Conservation (phyloP, 2,329 filamentous ascomycete genomes). For the Acephala macrosclerotiorum region DNA sequence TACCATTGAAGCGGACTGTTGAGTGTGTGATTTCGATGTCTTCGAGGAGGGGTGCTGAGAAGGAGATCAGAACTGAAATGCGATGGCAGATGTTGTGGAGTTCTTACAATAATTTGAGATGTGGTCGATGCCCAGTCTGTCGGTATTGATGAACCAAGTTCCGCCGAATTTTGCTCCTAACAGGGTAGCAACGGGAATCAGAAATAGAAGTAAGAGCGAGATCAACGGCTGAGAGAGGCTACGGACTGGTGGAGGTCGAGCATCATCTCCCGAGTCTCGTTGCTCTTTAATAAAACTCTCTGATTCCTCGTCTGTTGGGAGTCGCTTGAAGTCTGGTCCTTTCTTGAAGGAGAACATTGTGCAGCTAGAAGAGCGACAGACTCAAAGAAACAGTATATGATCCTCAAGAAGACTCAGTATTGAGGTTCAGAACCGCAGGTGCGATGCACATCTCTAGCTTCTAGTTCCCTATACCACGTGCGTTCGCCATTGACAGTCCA, state of each 20-base stretch:
- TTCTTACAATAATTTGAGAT: slow-evolving; percentile 29
- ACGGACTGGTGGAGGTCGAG: not conserved
- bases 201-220: not conserved
- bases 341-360: slow-evolving; percentile 10
- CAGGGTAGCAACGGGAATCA: not conserved
- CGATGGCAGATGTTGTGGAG: not conserved
- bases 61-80: not conserved
- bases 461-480: not conserved
- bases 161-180: slow-evolving; percentile 9
- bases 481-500: not conserved
- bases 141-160: slow-evolving; percentile 5
- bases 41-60: slow-evolving; percentile 43
- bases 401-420: not conserved
- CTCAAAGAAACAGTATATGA: not conserved
- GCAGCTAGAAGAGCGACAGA: not conserved
- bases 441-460: not conserved
- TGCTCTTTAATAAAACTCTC: slow-evolving; percentile 14
- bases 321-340: not conserved
- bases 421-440: not conserved
- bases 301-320: slow-evolving; percentile 17
- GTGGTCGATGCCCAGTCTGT: slow-evolving; percentile 14
- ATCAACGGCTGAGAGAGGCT: not conserved
- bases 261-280: not conserved
- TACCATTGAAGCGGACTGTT: slow-evolving; percentile 54
- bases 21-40: slow-evolving; percentile 52